Evolutionary conservation across 805 yeast genomes (phyloP), one percentile per base, ranked within the genome.

Genomic region (Cyberlindnera americana): DNA sequence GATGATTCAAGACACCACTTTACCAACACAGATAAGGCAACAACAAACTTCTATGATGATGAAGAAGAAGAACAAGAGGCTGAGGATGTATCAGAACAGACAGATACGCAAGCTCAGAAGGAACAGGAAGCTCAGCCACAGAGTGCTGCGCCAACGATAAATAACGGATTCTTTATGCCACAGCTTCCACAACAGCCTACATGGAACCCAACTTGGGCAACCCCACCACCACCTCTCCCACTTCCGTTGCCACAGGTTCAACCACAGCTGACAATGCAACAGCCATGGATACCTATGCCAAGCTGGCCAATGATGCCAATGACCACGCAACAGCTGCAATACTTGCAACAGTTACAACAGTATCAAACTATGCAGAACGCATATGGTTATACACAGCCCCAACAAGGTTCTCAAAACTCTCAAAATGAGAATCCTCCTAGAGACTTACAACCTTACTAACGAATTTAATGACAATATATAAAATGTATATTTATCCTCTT

Each of bases 401-500:
- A 5, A 5, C n/a, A n/a, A n/a, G n/a, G n/a, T n/a, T n/a, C n/a
- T n/a, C n/a, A n/a, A n/a, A n/a, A n/a, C n/a, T n/a, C n/a, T n/a
- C n/a, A n/a, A n/a, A n/a, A n/a, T n/a, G n/a, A n/a, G n/a, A n/a
- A n/a, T 29, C 23, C 18, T 13, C 11, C 16, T 14, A 19, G n/a
- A 15, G 26, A 31, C 26, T 26, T 31, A 14, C 34, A 31, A 15
- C 25, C 34, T 21, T 31, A 22, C 34, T 31, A 10, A 21, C 23
- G 23, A 7, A 21, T 6, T 21, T 21, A 21, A 7, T 21, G 23
- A 21, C 9, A 7, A 21, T 21, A 21, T 28, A n/a, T 14, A 11
- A 15, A 7, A 12, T 5, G 18, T 15, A 16, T 5, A 12, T 28
- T 16, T 34, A 46, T 13, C 52, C 46, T 37, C 59, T 73, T 41